Base-by-base conservation (phyloP, 495 filamentous ascomycete species). In the Corynascus novoguineensis region DNA sequence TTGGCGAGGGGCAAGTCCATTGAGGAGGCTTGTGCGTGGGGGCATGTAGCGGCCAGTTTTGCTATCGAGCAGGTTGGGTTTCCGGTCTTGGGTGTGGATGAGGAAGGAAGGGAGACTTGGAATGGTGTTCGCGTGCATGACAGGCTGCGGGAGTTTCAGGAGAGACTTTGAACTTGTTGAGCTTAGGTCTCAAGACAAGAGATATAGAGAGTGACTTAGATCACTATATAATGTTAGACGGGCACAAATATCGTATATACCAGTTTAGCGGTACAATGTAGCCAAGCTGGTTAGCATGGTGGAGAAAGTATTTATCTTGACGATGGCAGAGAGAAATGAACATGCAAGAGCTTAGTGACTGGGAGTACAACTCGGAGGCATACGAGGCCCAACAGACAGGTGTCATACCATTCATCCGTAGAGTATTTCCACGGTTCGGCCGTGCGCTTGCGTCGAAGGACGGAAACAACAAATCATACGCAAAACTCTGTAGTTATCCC, bases 51-150 rank as follows among this genome's bases (percentile, higher is more conserved):
- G 4, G 92, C 93, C 0, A 90, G 92, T 53, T 93, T 97, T 68
- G 89, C 89, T 10, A 93, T 98, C 60, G 92, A 98, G 71, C 92
- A 97, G 64, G 83, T 93, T 57, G 92, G 93, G 0, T 81, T 92
- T 60, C 93, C 93, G 22, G 71, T 68, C 21, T 64, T 92, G 5
- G 75, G 71, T 21, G 67, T 64, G 28, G 72, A 78, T 57, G 70
- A 66, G 7, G 67, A 81, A 35, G 83, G 80, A 15, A 70, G 63
- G 46, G 91, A 95, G 71, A 81, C 78, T 55, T 96, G 91, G 91
- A 95, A 96, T 72, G 85, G 80, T 5, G 73, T 76, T 7, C 62
- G 60, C 19, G 81, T 86, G 5, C 66, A 75, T 24, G 78, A 79
- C 17, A 70, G 83, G 58, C 70, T 87, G 64, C 66, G 73, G 32